phyloP scores from a whole-genome alignment of 2,329 filamentous ascomycete species.

The Sclerotinia subarctica region DNA sequence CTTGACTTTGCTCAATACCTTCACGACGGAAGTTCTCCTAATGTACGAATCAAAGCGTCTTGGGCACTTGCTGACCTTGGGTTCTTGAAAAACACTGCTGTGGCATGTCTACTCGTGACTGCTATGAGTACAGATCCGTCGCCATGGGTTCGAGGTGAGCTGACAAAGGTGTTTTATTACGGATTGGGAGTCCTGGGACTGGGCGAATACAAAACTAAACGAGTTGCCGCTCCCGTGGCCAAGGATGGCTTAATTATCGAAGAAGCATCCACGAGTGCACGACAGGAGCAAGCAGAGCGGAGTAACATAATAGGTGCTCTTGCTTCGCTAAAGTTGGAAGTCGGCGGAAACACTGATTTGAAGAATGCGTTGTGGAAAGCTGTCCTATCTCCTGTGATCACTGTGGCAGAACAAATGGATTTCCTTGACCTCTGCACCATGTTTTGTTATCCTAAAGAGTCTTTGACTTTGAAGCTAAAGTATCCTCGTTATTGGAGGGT shows the following conservation, averaged over 20 bases:
- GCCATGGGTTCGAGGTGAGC: slow-evolving; percentile 57
- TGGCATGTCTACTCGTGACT: slow-evolving; percentile 56
- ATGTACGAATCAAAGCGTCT: slow-evolving; percentile 64
- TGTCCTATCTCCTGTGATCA: slow-evolving; percentile 47
- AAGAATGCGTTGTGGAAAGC: slow-evolving; percentile 50
- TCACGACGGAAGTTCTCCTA: slow-evolving; percentile 60
- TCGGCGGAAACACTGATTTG: slow-evolving; percentile 46
- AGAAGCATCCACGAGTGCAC: slow-evolving; percentile 45
- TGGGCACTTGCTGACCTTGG: slow-evolving; percentile 63
- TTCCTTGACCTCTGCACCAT: slow-evolving; percentile 51
- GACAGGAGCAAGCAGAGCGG: slow-evolving; percentile 48
- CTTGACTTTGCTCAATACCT: slow-evolving; percentile 62
- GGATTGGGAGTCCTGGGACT: slow-evolving; percentile 63
- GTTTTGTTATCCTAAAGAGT: slow-evolving; percentile 49
- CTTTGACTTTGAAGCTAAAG: slow-evolving; percentile 46
- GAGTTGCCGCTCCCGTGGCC: slow-evolving; percentile 25
- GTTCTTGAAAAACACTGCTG: slow-evolving; percentile 51
- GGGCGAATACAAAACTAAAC: slow-evolving; percentile 49
- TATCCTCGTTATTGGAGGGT: slow-evolving; percentile 48
- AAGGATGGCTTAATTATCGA: slow-evolving; percentile 44
- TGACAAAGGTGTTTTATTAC: slow-evolving; percentile 57
- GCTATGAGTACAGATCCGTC: slow-evolving; percentile 61
- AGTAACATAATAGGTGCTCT: slow-evolving; percentile 49
- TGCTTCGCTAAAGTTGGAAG: slow-evolving; percentile 47
- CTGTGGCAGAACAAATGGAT: slow-evolving; percentile 48